Percentiles rank a stretch among this genome's conserved stretches.
Conservation (phyloP, 2,329 filamentous ascomycete genomes). For the Arthrobotrys conoides region DNA sequence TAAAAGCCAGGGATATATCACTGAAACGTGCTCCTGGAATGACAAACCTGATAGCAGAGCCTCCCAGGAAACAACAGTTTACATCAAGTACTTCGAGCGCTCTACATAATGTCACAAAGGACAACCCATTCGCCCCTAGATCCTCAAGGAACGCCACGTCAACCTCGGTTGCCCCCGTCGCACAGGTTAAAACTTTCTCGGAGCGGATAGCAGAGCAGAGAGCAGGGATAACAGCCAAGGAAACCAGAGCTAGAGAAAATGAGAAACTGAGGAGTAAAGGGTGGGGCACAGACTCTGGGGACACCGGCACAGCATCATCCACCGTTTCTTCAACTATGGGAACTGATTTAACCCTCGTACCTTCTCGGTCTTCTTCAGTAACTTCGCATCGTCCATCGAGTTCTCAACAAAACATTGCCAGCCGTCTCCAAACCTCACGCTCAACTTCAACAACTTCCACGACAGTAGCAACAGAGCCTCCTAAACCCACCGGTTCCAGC, state of each 20-base stretch:
- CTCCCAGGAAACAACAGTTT: conserved; percentile 54
- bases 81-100: conserved; percentile 48
- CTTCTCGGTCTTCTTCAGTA: conserved; percentile 16
- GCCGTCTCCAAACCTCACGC: conserved; percentile 62
- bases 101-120: conserved; percentile 42
- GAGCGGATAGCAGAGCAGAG: conserved; percentile 84
- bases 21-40: conserved; percentile 77
- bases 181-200: conserved; percentile 78
- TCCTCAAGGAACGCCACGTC: neutral
- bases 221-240: conserved; percentile 71
- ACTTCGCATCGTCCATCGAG: conserved; percentile 20
- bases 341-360: conserved; percentile 63
- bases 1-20: conserved; percentile 84
- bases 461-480: conserved; percentile 8
- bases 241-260: conserved; percentile 72
- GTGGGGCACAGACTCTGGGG: conserved; percentile 73
- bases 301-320: conserved; percentile 1
- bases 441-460: conserved; percentile 68
- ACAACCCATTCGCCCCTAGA: conserved; percentile 39
- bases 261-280: conserved; percentile 72
- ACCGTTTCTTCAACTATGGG: neutral
- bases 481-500: conserved; percentile 7
- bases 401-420: conserved; percentile 10
- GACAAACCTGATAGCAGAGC: conserved; percentile 52
- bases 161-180: conserved; percentile 48